phyloP scores from a whole-genome alignment of 495 filamentous ascomycete species.

The Cenococcum geophilum region DNA sequence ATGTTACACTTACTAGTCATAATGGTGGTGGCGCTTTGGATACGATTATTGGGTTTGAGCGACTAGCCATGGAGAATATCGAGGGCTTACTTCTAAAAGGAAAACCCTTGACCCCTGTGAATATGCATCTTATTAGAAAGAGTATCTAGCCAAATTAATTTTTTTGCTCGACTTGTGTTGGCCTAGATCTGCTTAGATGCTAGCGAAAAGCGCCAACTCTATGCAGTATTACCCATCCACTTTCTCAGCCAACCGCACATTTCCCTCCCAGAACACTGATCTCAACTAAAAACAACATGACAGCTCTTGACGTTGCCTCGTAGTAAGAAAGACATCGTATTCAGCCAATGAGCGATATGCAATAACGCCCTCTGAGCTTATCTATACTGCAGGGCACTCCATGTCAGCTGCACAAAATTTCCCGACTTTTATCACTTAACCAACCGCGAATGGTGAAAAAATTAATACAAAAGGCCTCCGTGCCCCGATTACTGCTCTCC shows the following conservation, averaged over 20 bases:
- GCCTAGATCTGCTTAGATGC: no score
- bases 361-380: not conserved
- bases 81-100: slow-evolving; percentile 50
- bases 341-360: slow-evolving; percentile 1
- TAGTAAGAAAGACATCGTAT: not conserved
- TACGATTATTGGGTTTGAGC: slow-evolving; percentile 61
- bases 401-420: not conserved
- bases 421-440: not conserved
- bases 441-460: not conserved
- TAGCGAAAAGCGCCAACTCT: not conserved
- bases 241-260: not conserved
- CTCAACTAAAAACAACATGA: not conserved
- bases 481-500: not conserved
- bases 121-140: slow-evolving; percentile 30
- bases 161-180: not conserved
- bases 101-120: slow-evolving; percentile 57
- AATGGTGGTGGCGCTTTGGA: slow-evolving; percentile 63
- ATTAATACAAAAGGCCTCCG: not conserved
- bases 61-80: slow-evolving; percentile 63
- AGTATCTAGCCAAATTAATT: not conserved
- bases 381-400: not conserved
- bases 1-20: slow-evolving; percentile 57
- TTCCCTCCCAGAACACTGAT: not conserved
- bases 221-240: not conserved
- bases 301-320: not conserved